A percentile compares a stretch with the other conserved stretches of the same genome.
Conservation (phyloP, 768 basidiomycete genomes). For the Tricholoma terreum region DNA sequence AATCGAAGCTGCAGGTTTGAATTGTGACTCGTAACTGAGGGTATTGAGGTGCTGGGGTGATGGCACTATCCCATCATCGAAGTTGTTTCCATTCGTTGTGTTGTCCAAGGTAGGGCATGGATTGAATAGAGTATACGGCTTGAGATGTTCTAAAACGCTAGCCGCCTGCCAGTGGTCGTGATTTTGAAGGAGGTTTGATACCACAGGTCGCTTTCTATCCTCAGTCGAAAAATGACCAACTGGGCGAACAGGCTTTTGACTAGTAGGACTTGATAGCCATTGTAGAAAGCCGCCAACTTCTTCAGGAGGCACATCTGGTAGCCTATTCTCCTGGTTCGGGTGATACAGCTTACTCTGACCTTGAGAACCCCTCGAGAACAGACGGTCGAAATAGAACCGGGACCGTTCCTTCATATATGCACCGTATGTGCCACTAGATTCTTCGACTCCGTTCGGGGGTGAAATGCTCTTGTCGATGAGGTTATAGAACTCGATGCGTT, state of each 20-base stretch:
- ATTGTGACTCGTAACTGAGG: background rate
- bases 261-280: slow-evolving; percentile 25
- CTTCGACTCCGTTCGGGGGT: slow-evolving; percentile 42
- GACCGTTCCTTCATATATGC: slow-evolving; percentile 48
- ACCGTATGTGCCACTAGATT: slow-evolving; percentile 51
- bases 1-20: background rate
- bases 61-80: background rate
- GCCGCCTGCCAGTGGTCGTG: no score
- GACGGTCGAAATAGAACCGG: slow-evolving; percentile 45
- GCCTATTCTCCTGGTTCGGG: background rate
- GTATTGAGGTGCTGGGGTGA: background rate
- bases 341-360: background rate
- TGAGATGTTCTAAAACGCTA: background rate
- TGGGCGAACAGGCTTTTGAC: background rate
- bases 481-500: slow-evolving; percentile 51
- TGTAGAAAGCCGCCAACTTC: slow-evolving; percentile 27
- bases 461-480: slow-evolving; percentile 48
- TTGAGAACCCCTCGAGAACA: slow-evolving; percentile 20
- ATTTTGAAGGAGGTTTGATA: background rate
- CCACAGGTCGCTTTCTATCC: background rate
- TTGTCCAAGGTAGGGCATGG: background rate
- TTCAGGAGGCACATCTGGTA: background rate
- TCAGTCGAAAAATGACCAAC: background rate
- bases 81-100: background rate
- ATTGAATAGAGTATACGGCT: background rate